These are phyloP conservation scores for Triticum timopheevii DNA, from an alignment of 176 grass and related monocot genomes.

Conservation along the genomic window DNA sequence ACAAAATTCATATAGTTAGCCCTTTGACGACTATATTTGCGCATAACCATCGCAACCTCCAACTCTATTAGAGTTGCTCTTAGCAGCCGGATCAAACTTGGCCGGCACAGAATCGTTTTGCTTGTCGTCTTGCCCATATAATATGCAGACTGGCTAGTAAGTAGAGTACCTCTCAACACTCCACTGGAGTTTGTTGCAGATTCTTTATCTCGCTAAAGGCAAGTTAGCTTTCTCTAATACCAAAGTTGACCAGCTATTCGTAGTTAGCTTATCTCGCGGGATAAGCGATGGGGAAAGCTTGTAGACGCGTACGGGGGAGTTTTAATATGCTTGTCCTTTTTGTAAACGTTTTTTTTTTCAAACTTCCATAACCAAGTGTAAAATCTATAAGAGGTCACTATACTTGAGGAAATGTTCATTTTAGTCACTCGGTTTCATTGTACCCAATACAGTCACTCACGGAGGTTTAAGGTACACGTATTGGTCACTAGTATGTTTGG, in stretches of 20 bases:
- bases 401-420: no score
- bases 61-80: neutral
- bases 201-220: neutral
- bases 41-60: no score
- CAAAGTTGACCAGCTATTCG: neutral
- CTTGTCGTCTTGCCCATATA: neutral
- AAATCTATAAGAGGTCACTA: no score
- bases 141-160: neutral
- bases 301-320: neutral
- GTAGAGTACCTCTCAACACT: neutral
- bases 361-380: no score
- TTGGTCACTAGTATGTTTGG: no score
- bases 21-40: no score
- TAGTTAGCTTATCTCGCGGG: neutral
- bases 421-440: no score
- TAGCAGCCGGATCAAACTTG: constrained; percentile 2
- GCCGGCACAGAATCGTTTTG: neutral
- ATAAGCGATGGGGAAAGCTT: neutral
- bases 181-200: neutral
- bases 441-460: no score
- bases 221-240: neutral
- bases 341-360: no score
- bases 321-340: no score
- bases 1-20: no score
- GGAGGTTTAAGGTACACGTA: no score